These are phyloP conservation scores for Rosa chinensis DNA, from an alignment of 306 rosid genomes.

Conservation along the genomic window DNA sequence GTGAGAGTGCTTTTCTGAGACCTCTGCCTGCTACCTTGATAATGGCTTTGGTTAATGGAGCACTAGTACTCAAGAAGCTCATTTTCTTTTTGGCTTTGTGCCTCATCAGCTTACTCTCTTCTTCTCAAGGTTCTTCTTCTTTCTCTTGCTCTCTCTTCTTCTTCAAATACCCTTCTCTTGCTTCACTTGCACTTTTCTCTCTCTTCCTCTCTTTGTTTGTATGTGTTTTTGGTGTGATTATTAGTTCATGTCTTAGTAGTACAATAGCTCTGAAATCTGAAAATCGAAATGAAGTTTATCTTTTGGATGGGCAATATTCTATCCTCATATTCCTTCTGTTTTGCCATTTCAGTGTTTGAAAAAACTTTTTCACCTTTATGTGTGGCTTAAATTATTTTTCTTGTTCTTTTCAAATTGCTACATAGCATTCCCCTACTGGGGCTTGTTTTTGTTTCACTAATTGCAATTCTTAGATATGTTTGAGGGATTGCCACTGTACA, in stretches of 20 bases:
- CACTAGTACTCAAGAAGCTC: conserved; percentile 40
- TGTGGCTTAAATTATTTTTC: background rate
- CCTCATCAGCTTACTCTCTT: conserved; percentile 37
- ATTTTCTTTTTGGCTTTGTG: conserved; percentile 37
- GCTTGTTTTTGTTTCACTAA: background rate
- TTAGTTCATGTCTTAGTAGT: background rate
- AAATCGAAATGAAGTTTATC: background rate
- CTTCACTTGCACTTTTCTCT: background rate
- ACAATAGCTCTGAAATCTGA: background rate
- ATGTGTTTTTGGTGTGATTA: background rate
- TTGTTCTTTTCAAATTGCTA: background rate
- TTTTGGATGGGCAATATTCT: background rate
- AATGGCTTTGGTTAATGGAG: conserved; percentile 58
- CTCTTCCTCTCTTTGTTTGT: background rate
- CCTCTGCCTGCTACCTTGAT: conserved; percentile 25
- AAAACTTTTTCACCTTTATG: background rate
- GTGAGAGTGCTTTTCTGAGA: conserved; percentile 49
- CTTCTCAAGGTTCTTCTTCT: conserved; percentile 51
- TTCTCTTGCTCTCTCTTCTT: background rate
- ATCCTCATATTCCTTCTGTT: background rate
- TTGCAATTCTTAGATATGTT: background rate
- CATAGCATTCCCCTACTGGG: too few species aligned
- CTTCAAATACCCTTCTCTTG: background rate
- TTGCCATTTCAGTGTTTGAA: background rate
- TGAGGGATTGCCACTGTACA: background rate